These are phyloP conservation scores for Gentiana straminea DNA, from an alignment of 257 asterid genomes.

Conservation along the genomic window DNA sequence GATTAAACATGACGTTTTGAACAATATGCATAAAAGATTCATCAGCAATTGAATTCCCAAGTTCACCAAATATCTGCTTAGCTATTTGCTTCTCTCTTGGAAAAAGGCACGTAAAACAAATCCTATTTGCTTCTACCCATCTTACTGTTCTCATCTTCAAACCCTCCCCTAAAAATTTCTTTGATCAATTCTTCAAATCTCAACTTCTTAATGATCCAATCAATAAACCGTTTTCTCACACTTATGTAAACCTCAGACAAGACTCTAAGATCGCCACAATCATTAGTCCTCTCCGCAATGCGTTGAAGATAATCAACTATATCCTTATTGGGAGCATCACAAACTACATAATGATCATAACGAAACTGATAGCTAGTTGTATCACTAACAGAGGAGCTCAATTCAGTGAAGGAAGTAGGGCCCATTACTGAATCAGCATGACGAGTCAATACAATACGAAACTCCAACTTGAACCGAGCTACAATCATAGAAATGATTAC, in stretches of 20 bases:
- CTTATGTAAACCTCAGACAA: slow-evolving; percentile 67
- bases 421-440: slow-evolving; percentile 5
- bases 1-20: slow-evolving; percentile 53
- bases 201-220: slow-evolving; percentile 32
- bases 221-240: slow-evolving; percentile 15
- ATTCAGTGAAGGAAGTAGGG: slow-evolving; percentile 4
- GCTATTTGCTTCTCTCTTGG: slow-evolving; percentile 62
- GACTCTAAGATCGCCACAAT: slow-evolving; percentile 46
- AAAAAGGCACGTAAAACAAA: slow-evolving; percentile 52
- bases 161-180: slow-evolving; percentile 50
- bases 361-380: slow-evolving; percentile 12
- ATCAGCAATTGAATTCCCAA: slow-evolving; percentile 20
- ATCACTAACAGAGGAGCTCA: slow-evolving; percentile 14
- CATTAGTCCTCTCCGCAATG: slow-evolving; percentile 64
- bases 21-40: slow-evolving; percentile 52
- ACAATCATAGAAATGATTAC: slow-evolving; percentile 8
- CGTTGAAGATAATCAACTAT: slow-evolving; percentile 30
- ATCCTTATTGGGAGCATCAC: slow-evolving; percentile 4
- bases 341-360: slow-evolving; percentile 6
- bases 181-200: slow-evolving; percentile 43
- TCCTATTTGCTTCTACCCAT: slow-evolving; percentile 70
- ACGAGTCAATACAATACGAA: slow-evolving; percentile 7
- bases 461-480: slow-evolving; percentile 12
- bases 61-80: slow-evolving; percentile 48
- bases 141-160: slow-evolving; percentile 60